A percentile compares a stretch with the other conserved stretches of the same genome.
Evolutionary conservation across 495 filamentous ascomycete genomes (phyloP).

Genomic region (Parmelia sp.): DNA sequence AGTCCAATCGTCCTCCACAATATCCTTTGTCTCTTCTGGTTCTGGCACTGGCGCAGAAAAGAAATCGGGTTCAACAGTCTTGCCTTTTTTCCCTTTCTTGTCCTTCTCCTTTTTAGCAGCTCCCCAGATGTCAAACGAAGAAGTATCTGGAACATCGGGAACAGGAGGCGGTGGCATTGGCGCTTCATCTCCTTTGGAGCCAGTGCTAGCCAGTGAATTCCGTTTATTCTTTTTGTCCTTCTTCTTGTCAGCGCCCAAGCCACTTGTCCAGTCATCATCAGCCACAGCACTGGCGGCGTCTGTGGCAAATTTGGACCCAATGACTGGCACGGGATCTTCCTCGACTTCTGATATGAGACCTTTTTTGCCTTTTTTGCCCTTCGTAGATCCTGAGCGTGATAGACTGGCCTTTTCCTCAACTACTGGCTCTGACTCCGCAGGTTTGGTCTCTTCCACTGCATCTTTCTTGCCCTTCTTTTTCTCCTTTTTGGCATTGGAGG

Average conservation of each 20-base stretch:
- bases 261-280: conserved; percentile 35
- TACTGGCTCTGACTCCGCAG: conserved; percentile 17
- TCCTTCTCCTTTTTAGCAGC: conserved; percentile 41
- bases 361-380: conserved; percentile 38
- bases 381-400: conserved; percentile 34
- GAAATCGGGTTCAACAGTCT: conserved; percentile 21
- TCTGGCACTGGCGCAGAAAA: background rate
- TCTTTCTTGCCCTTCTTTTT: conserved; percentile 39
- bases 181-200: conserved; percentile 20
- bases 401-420: conserved; percentile 27
- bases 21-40: background rate
- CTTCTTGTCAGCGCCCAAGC: conserved; percentile 30
- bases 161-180: conserved; percentile 25
- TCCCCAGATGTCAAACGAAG: conserved; percentile 33
- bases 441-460: conserved; percentile 25
- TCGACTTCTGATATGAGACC: conserved; percentile 30
- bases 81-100: conserved; percentile 27
- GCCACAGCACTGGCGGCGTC: conserved; percentile 18
- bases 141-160: conserved; percentile 29
- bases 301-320: conserved; percentile 19
- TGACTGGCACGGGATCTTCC: conserved; percentile 30
- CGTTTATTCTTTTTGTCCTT: conserved; percentile 26
- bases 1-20: conserved; percentile 11
- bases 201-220: conserved; percentile 16
- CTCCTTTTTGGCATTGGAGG: conserved; percentile 19